Conservation (phyloP, 148 eudicot species). For the Spergularia bocconei region DNA sequence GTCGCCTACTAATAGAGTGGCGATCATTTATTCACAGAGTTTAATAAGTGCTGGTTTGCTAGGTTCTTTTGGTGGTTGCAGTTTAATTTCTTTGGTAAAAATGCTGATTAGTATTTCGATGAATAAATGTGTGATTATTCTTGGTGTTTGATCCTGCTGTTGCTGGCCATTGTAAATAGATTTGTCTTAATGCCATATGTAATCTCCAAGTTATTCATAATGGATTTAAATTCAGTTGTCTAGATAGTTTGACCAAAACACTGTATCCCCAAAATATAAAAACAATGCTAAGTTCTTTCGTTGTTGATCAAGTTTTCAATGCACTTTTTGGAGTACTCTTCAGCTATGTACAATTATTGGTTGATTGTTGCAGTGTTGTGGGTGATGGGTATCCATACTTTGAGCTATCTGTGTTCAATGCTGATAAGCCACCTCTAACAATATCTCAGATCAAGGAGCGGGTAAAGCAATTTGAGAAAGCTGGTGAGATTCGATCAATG, state of each 20-base stretch:
- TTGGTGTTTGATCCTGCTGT: neutral
- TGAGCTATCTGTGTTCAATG: conserved; percentile 92
- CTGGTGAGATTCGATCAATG: conserved; percentile 50
- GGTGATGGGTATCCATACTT: conserved; percentile 87
- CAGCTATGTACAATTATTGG: neutral
- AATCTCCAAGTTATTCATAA: neutral
- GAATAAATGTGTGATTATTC: neutral
- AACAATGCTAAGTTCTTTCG: neutral
- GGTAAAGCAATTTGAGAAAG: conserved; percentile 81
- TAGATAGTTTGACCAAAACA: neutral
- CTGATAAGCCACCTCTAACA: conserved; percentile 90
- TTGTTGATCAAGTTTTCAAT: neutral
- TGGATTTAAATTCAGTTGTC: neutral
- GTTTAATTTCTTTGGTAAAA: neutral
- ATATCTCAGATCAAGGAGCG: conserved; percentile 82
- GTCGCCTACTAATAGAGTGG: conserved; percentile 82
- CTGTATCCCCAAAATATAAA: neutral
- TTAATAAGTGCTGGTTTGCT: neutral
- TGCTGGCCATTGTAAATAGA: neutral
- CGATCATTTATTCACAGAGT: conserved; percentile 48
- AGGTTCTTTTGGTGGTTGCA: neutral
- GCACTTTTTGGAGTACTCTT: neutral
- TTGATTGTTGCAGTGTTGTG: conserved; percentile 54
- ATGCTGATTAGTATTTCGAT: too few relatives aligned
- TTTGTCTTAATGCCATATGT: neutral